These are phyloP conservation scores for Crotalaria pallida DNA, from an alignment of 306 rosid species.

Conservation along the genomic window DNA sequence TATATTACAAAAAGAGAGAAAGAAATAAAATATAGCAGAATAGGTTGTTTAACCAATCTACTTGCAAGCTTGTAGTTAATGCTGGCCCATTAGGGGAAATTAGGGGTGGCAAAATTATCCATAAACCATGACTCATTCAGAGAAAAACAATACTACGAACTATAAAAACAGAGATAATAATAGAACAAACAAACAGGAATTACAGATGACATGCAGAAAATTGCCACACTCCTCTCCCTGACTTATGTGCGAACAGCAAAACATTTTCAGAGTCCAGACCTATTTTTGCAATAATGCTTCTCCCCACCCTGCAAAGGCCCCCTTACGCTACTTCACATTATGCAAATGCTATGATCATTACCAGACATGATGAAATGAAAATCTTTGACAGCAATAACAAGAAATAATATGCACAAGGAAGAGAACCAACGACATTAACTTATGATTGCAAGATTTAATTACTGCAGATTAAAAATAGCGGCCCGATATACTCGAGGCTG, in stretches of 20 bases:
- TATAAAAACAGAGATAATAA: background rate
- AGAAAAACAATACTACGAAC: background rate
- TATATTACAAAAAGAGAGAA: background rate
- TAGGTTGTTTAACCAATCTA: background rate
- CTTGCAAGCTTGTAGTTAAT: background rate
- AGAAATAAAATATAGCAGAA: background rate
- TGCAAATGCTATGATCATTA: constrained; percentile 5
- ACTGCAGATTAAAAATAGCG: constrained; percentile 1
- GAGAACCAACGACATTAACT: constrained; percentile 2
- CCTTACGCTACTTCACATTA: constrained; percentile 1
- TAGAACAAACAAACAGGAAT: background rate
- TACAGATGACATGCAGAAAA: background rate
- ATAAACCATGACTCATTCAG: background rate
- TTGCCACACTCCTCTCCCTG: background rate
- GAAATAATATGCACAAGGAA: background rate
- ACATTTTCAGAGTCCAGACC: background rate
- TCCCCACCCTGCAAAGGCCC: background rate
- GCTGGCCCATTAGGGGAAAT: background rate
- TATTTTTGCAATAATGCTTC: constrained; percentile 3
- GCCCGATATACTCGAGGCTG: background rate
- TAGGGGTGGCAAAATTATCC: too few species aligned
- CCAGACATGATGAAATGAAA: background rate
- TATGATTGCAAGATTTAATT: background rate
- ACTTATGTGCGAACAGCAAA: background rate
- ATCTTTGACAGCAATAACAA: background rate